Evolutionary conservation across 148 eudicot species (phyloP).

Genomic region (Arbutus unedo): DNA sequence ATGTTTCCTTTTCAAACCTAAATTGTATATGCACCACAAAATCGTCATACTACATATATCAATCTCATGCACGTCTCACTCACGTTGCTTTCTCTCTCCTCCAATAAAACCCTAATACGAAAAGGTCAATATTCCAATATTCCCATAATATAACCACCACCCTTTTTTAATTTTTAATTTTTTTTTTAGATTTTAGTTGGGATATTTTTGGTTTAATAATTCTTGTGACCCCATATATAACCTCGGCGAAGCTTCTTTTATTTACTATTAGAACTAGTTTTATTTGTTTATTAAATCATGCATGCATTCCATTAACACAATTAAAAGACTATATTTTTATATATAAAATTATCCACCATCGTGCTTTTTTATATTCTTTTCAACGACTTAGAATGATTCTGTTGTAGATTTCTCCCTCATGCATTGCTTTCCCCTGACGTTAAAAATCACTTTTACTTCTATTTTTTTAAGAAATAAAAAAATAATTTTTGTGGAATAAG

Average conservation of each 20-base stretch:
- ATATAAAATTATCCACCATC: background rate
- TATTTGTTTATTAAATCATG: background rate
- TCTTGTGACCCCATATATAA: background rate
- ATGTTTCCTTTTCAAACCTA: conserved; percentile 13
- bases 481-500: background rate
- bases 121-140: conserved; percentile 18
- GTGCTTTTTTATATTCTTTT: conserved; percentile 8
- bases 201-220: background rate
- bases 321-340: background rate
- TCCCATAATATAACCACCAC: conserved; percentile 9
- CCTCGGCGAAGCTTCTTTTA: background rate
- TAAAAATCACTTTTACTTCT: background rate
- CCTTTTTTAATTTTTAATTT: background rate
- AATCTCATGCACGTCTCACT: conserved; percentile 46
- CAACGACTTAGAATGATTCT: conserved; percentile 27
- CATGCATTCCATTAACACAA: conserved; percentile 18
- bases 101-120: conserved; percentile 18
- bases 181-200: background rate
- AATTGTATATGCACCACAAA: background rate
- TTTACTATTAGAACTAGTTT: background rate
- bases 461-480: background rate
- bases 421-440: conserved; percentile 38
- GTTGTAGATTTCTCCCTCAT: conserved; percentile 26
- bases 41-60: background rate
- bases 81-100: conserved; percentile 26